These are phyloP conservation scores for Microdochium trichocladiopsis DNA, from an alignment of 2,329 filamentous ascomycete species.

Conservation along the genomic window DNA sequence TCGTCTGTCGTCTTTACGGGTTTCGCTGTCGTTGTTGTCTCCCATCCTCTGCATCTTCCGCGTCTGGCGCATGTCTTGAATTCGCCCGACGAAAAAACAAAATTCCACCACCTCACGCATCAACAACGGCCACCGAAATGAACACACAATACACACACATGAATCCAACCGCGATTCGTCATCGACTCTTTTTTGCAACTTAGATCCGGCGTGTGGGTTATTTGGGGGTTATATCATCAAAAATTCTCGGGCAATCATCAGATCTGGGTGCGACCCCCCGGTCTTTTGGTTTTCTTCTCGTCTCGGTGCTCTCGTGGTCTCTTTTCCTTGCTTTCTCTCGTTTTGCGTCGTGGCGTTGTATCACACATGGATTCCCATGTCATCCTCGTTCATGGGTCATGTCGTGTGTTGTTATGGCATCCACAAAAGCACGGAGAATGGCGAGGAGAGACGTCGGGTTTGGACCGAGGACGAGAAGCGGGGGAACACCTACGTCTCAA, in stretches of 20 bases:
- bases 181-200: not conserved
- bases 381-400: not conserved
- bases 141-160: not conserved
- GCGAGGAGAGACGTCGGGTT: not conserved
- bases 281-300: not conserved
- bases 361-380: not conserved
- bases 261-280: not conserved
- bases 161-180: not conserved
- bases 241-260: not conserved
- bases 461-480: not conserved
- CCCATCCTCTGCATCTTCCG: not conserved
- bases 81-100: not conserved
- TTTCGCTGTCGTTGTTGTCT: slow-evolving; percentile 1
- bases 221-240: not conserved
- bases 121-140: not conserved
- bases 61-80: not conserved
- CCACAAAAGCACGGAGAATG: not conserved
- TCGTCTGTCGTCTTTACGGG: not conserved
- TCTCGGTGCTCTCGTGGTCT: not conserved
- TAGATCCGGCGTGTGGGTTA: slow-evolving; percentile 1
- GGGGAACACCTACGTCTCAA: not conserved
- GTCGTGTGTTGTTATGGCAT: not conserved
- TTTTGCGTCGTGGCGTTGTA: not conserved
- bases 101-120: not conserved
- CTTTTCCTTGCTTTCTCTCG: not conserved